These are phyloP conservation scores for Hamamelis virginiana DNA, from an alignment of 164 flowering plant genomes.

Conservation along the genomic window DNA sequence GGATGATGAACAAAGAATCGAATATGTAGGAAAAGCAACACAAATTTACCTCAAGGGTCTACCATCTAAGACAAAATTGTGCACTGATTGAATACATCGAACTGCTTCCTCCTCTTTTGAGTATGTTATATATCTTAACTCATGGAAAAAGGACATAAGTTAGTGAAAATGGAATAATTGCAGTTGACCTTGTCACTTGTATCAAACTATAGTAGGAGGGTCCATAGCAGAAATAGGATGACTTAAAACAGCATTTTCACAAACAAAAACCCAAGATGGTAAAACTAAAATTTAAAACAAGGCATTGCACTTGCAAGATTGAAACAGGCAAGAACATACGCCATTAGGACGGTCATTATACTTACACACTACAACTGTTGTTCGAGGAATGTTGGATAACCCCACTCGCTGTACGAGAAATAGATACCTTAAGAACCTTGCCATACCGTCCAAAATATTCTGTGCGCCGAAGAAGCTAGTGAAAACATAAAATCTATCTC, in stretches of 20 bases:
- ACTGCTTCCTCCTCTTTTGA: constrained; percentile 93
- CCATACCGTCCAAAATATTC: constrained; percentile 98
- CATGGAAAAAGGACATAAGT: constrained; percentile 10
- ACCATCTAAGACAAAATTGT: constrained; percentile 85
- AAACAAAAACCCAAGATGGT: no score
- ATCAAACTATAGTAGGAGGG: no score
- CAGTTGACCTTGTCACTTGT: no score
- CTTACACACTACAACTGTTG: constrained; percentile 97
- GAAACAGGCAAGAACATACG: neutral
- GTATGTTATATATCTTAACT: constrained; percentile 85
- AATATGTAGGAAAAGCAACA: neutral
- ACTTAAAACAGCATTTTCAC: no score
- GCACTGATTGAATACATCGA: constrained; percentile 92
- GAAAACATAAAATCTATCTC: constrained; percentile 4
- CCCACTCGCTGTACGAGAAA: constrained; percentile 86
- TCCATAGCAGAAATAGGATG: no score
- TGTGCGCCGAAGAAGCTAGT: constrained; percentile 80
- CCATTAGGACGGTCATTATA: constrained; percentile 11
- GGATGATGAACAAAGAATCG: neutral
- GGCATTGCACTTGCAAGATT: no score
- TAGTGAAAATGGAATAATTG: no score
- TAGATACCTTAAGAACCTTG: constrained; percentile 87
- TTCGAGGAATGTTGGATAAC: constrained; percentile 80
- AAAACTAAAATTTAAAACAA: no score
- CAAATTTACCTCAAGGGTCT: constrained; percentile 72